Conservation (phyloP, 179 eudicot genomes). For the Carnegiea gigantea region DNA sequence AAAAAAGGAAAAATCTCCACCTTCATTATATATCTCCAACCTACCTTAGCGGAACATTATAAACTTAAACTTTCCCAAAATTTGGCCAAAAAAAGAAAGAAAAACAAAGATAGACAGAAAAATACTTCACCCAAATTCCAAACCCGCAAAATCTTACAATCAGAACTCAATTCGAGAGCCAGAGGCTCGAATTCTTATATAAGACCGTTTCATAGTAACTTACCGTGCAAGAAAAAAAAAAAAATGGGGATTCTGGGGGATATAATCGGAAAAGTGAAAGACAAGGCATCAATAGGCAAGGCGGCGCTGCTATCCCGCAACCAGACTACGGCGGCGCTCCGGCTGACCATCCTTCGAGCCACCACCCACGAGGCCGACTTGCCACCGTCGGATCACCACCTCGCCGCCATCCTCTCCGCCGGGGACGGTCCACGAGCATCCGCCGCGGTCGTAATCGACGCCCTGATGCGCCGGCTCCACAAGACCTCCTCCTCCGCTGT, state of each 20-base stretch:
- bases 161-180: neutral
- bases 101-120: no score
- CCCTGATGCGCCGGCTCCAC: constrained; percentile 72
- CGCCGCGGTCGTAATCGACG: constrained; percentile 53
- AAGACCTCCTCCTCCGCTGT: constrained; percentile 56
- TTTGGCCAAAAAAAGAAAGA: no score
- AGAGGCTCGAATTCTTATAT: no score
- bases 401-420: constrained; percentile 50
- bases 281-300: constrained; percentile 62
- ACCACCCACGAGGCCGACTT: constrained; percentile 57
- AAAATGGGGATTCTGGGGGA: constrained; percentile 45
- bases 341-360: constrained; percentile 64
- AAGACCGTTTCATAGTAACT: no score
- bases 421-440: constrained; percentile 70
- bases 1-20: constrained; percentile 6
- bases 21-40: constrained; percentile 7
- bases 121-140: neutral
- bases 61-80: neutral
- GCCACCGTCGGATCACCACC: constrained; percentile 48
- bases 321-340: constrained; percentile 45
- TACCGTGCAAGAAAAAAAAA: neutral
- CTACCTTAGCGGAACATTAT: neutral
- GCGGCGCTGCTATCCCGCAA: constrained; percentile 54
- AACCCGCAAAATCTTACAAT: neutral
- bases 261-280: constrained; percentile 64